Evolutionary conservation across 2,329 filamentous ascomycete species (phyloP).

Genomic region (Fusarium metavorans): DNA sequence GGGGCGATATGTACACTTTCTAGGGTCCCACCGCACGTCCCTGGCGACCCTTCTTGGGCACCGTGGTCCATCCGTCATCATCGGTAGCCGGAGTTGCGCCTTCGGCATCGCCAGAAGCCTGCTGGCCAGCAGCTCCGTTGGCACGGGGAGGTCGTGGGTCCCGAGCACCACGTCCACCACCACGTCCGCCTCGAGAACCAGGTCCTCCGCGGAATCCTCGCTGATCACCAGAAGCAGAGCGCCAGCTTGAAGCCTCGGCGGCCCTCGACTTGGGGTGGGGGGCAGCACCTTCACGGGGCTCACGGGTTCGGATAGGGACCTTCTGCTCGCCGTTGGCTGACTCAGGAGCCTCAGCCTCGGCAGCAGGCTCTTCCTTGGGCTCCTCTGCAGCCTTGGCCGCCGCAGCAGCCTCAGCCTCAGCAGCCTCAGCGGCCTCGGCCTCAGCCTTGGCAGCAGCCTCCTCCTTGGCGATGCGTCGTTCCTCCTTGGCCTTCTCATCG

Average conservation of each 20-base stretch:
- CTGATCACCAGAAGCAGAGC: constrained; percentile 62
- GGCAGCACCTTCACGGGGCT: constrained; percentile 51
- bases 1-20: constrained; percentile 52
- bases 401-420: constrained; percentile 38
- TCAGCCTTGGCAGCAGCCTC: constrained; percentile 64
- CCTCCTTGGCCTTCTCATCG: constrained; percentile 87
- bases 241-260: constrained; percentile 71
- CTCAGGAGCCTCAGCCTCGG: constrained; percentile 21
- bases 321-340: constrained; percentile 61
- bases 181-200: constrained; percentile 58
- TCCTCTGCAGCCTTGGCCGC: constrained; percentile 45
- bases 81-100: constrained; percentile 61
- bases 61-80: constrained; percentile 73
- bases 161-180: constrained; percentile 57
- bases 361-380: constrained; percentile 39
- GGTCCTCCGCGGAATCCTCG: constrained; percentile 62
- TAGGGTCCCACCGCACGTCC: constrained; percentile 48
- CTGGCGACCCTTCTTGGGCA: constrained; percentile 53
- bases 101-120: constrained; percentile 47
- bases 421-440: constrained; percentile 52
- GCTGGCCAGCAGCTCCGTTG: constrained; percentile 60
- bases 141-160: constrained; percentile 60
- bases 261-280: constrained; percentile 65
- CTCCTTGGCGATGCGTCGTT: constrained; percentile 72
- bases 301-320: constrained; percentile 54